Percentiles rank a stretch among this genome's conserved stretches.
Conservation (phyloP, 2,329 filamentous ascomycete genomes). For the Aphanocladium album region DNA sequence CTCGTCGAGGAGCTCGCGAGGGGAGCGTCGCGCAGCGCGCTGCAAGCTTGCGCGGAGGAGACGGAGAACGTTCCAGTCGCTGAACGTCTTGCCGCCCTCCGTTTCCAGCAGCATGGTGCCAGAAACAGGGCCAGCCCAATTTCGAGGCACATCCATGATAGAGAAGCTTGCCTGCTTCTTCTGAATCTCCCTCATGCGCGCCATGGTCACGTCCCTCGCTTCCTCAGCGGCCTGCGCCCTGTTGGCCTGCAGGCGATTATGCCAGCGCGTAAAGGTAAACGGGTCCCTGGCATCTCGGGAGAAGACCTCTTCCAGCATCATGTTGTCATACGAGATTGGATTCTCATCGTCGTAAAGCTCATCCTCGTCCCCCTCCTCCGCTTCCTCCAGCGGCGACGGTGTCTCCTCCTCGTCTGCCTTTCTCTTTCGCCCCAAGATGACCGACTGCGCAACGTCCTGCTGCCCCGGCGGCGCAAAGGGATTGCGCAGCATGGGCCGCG, state of each 20-base stretch:
- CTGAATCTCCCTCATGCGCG: not conserved
- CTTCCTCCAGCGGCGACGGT: not conserved
- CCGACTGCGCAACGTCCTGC: not conserved
- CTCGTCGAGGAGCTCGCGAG: slow-evolving; percentile 24
- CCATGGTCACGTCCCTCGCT: not conserved
- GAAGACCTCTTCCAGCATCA: not conserved
- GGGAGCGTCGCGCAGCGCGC: slow-evolving; percentile 19
- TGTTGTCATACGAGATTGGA: not conserved
- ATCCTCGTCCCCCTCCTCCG: not conserved
- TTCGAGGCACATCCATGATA: not conserved
- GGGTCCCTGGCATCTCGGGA: not conserved
- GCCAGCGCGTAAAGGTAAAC: slow-evolving; percentile 3
- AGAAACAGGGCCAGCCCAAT: slow-evolving; percentile 8
- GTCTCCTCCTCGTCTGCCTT: not conserved
- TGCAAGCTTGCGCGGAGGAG: slow-evolving; percentile 21
- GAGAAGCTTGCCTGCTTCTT: not conserved
- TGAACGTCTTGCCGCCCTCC: not conserved
- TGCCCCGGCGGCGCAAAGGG: not conserved
- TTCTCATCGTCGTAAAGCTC: not conserved
- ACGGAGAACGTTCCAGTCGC: slow-evolving; percentile 18
- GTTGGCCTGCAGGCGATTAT: not conserved
- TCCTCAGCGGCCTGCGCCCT: not conserved
- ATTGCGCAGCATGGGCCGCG: not conserved
- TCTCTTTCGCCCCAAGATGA: not conserved
- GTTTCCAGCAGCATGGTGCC: not conserved